Evolutionary conservation across 192 early-diverging fungal genomes (phyloP).

Genomic region (Backusella tuberculispora): DNA sequence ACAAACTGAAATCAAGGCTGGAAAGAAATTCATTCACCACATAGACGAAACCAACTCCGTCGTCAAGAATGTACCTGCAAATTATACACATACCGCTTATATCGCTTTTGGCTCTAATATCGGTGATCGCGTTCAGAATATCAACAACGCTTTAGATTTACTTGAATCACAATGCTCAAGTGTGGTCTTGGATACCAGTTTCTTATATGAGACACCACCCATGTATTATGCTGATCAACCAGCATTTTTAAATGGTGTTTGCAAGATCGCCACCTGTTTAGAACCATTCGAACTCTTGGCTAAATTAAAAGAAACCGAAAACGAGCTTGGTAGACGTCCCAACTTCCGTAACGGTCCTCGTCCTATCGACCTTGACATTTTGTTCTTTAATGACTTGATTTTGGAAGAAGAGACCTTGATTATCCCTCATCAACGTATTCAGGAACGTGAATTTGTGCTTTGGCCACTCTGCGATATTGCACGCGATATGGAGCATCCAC

Average conservation of each 20-base stretch:
- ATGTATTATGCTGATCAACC: conserved; percentile 97
- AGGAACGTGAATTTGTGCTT: conserved; percentile 95
- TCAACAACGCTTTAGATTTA: conserved; percentile 69
- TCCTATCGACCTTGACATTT: conserved; percentile 94
- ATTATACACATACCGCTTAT: conserved; percentile 64
- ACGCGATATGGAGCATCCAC: conserved; percentile 86
- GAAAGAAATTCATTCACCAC: conserved; percentile 18
- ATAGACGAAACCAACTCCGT: background rate
- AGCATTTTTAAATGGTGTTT: conserved; percentile 87
- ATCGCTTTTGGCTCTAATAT: conserved; percentile 92
- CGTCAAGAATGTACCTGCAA: conserved; percentile 39
- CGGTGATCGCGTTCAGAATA: conserved; percentile 80
- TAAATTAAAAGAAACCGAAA: conserved; percentile 85
- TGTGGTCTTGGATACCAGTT: conserved; percentile 85
- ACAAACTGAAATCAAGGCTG: conserved; percentile 33
- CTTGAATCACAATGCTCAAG: conserved; percentile 50
- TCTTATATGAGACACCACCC: conserved; percentile 94
- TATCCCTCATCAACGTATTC: conserved; percentile 88
- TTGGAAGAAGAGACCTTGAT: conserved; percentile 67
- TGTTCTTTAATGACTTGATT: conserved; percentile 86
- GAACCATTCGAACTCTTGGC: conserved; percentile 72
- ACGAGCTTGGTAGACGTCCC: conserved; percentile 72
- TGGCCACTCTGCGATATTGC: conserved; percentile 95
- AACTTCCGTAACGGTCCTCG: conserved; percentile 84
- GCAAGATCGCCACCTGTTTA: conserved; percentile 81